Percentiles rank a stretch among this genome's conserved stretches.
Conservation (phyloP, 2,329 filamentous ascomycete species). For the Alternaria arbusti region DNA sequence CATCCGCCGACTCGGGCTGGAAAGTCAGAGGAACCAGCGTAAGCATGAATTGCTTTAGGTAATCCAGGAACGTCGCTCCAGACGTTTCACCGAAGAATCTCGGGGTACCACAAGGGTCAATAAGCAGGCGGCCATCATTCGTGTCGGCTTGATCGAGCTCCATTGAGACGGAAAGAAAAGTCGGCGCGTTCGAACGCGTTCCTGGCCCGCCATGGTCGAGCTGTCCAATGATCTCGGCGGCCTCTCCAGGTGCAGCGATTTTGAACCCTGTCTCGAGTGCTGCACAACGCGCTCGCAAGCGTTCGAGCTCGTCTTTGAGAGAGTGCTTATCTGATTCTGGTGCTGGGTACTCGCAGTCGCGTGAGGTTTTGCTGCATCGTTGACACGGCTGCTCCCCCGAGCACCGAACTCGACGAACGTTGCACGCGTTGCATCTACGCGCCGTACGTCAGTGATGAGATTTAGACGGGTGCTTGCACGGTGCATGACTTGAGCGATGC, state of each 20-base stretch:
- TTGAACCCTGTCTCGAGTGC: conserved; percentile 25
- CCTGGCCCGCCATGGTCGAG: conserved; percentile 14
- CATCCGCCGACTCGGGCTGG: conserved; percentile 20
- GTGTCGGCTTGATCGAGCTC: conserved; percentile 8
- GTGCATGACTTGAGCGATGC: neutral
- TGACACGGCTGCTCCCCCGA: conserved; percentile 36
- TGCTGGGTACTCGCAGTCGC: conserved; percentile 31
- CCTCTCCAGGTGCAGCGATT: conserved; percentile 19
- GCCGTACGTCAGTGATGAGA: conserved; percentile 6
- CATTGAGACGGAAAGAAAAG: conserved; percentile 11
- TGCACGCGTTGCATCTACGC: conserved; percentile 35
- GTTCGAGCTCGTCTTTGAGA: conserved; percentile 31
- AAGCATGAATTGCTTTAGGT: conserved; percentile 35
- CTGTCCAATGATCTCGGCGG: conserved; percentile 20
- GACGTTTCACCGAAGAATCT: conserved; percentile 35
- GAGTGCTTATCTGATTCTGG: conserved; percentile 25
- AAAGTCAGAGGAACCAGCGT: conserved; percentile 27
- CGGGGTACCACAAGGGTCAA: conserved; percentile 22
- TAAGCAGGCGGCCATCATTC: conserved; percentile 26
- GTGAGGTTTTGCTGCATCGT: conserved; percentile 23
- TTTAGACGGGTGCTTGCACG: neutral
- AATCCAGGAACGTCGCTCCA: conserved; percentile 35
- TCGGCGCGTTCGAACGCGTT: conserved; percentile 9
- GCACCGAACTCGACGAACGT: conserved; percentile 33
- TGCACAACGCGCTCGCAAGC: conserved; percentile 27